Base-by-base conservation (phyloP, 495 filamentous ascomycete species). In the Aspergillus bertholletiae region DNA sequence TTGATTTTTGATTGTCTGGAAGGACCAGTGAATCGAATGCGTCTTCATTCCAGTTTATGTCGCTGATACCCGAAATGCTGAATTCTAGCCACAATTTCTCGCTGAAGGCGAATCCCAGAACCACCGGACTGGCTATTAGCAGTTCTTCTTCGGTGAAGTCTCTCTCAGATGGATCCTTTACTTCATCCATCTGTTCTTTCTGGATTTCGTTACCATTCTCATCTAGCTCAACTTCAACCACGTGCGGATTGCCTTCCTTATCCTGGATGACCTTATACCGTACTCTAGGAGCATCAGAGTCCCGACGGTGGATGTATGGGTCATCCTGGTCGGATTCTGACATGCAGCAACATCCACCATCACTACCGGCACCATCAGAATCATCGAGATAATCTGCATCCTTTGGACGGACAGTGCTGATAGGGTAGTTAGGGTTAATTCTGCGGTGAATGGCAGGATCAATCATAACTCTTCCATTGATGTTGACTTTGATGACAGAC, bases 41-140 rank as follows among this genome's bases (percentile, higher is more conserved):
- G n/a, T 82, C 78, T 40, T 86, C 84, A 62, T 94, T 89, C 88
- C 88, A 95, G 30, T 83, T 75, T 58, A 92, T 93, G 21, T 92
- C 88, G 54, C 84, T 85, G 63, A 97, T 82, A 12, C 88, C 86
- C 0, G 87, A 90, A 44, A 97, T 84, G 20, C 84, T 86, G 61
- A 96, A 95, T 69, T 96, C 90, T 0, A 96, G 81, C 92, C 92
- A 97, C 2, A 90, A 73, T 74, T 96, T 96, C 68, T 96, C 90
- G 21, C 79, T 83, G 66, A 96, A 96, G 9, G 89, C 84, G 61
- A 95, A 96, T n/a, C 92, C 92, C n/a, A 94, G 79, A 0, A 94
- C 88, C 5, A 96, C 88, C 0, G 92, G 90, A n/a, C 86, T 90
- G n/a, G 90, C 85, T 35, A 94, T 88, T 13, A 96, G 79, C 22